Evolutionary conservation across 768 basidiomycete genomes (phyloP), one percentile per base, ranked within the genome.

Genomic region (Trametes cingulata): DNA sequence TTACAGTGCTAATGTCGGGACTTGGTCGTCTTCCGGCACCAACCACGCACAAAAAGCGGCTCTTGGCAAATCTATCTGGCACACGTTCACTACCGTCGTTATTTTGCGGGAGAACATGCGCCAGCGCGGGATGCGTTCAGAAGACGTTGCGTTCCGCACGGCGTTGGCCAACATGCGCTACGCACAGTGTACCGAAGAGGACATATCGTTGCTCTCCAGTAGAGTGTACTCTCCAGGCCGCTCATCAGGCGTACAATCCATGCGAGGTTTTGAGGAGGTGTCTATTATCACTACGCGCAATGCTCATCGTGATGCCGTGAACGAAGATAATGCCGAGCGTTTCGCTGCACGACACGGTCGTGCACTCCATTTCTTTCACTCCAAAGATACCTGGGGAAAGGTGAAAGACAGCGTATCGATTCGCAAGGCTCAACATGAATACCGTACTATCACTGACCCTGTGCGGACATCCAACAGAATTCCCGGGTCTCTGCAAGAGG

Each of bases 91-190:
- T 6, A 62, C 56, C 17, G 68, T 67, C 1, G 65, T 69, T 10
- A 58, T 69, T 27, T 33, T 69, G 1, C n/a, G 63, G 2, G 20
- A 64, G 36, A 66, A 66, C 33, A 67, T 67, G 66, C 27, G 65
- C 3, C 68, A 69, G 50, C 27, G 33, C 24, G 36, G 43, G 0
- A 2, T 52, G 49, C 55, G 19, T 10, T 4, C 17, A 10, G 42
- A 43, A 12, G 42, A 43, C 20, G 20, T 13, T 19, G 12, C 9
- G n/a, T 20, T 43, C 22, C 9, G 42, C 13, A 43, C 42, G 2
- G 42, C 22, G 9, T 5, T 43, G 19, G 42, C 6, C 2, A 19
- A 43, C 13, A 13, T 43, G 13, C 9, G 42, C 4, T 43, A 43
- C 22, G 19, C 2, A 6, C 2, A 2, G 19, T 43, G 42, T 19